Percentiles rank a stretch among this genome's conserved stretches.
Evolutionary conservation across 768 basidiomycete genomes (phyloP).

Genomic region (Boletus reticuloceps): DNA sequence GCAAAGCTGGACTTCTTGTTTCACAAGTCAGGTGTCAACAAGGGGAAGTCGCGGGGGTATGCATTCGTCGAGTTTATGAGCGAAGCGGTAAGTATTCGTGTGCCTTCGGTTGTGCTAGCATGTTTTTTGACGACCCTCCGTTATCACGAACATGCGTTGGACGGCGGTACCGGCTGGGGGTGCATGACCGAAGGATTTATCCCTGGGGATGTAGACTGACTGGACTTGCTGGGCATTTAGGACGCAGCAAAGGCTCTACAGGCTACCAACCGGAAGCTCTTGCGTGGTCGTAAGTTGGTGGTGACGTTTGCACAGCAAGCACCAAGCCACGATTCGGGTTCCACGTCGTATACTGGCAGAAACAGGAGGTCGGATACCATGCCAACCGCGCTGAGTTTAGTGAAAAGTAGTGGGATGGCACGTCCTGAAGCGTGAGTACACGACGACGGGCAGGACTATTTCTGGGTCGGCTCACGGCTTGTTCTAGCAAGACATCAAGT

Average conservation of each 20-base stretch:
- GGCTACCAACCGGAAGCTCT: slow-evolving; percentile 69
- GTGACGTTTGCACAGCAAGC: slow-evolving; percentile 94
- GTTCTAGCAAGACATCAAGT: slow-evolving; percentile 58
- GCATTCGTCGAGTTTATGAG: slow-evolving; percentile 87
- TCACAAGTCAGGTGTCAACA: slow-evolving; percentile 85
- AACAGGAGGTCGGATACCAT: slow-evolving; percentile 55
- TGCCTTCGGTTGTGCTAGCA: slow-evolving; percentile 18
- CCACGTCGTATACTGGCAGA: slow-evolving; percentile 31
- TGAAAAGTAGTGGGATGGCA: slow-evolving; percentile 64
- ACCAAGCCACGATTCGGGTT: slow-evolving; percentile 36
- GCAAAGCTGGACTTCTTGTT: slow-evolving; percentile 93
- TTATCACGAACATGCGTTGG: slow-evolving; percentile 19
- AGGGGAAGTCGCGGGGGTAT: slow-evolving; percentile 93
- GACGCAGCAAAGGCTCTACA: slow-evolving; percentile 79
- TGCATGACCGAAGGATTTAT: slow-evolving; percentile 22
- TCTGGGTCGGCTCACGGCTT: slow-evolving; percentile 6
- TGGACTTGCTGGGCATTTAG: slow-evolving; percentile 42
- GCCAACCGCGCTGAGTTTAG: slow-evolving; percentile 84
- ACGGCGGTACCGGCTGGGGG: slow-evolving; percentile 13
- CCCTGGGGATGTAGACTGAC: slow-evolving; percentile 17
- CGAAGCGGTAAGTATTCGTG: slow-evolving; percentile 63
- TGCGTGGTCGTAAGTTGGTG: slow-evolving; percentile 84
- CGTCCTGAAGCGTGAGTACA: slow-evolving; percentile 47
- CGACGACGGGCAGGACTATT: neutral
- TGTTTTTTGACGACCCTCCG: slow-evolving; percentile 26